Evolutionary conservation across 139 green algal genomes (phyloP).

Genomic region (Haematococcus sp.): DNA sequence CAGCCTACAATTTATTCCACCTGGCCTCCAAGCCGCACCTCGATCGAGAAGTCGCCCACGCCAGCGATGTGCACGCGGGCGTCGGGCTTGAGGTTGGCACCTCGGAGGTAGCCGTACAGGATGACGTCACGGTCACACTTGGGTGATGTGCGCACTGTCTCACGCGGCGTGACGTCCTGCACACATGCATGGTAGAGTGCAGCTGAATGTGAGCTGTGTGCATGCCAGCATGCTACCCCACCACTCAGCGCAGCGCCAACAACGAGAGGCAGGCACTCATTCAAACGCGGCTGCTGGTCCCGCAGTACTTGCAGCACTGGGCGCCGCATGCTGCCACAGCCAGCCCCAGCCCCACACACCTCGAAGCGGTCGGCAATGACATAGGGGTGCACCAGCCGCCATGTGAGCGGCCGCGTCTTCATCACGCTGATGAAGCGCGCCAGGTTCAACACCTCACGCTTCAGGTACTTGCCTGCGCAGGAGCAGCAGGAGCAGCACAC

Average conservation of each 20-base stretch:
- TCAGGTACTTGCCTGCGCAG: slow-evolving; percentile 43
- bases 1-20: too few species aligned
- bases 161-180: slow-evolving; percentile 87
- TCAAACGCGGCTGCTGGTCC: slow-evolving; percentile 3
- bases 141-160: slow-evolving; percentile 66
- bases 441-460: slow-evolving; percentile 85
- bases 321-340: too few species aligned
- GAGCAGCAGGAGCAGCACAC: not conserved
- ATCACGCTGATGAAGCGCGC: slow-evolving; percentile 91
- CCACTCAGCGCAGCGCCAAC: too few species aligned
- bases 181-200: too few species aligned
- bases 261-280: too few species aligned
- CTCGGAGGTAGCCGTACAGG: slow-evolving; percentile 93
- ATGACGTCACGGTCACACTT: slow-evolving; percentile 84
- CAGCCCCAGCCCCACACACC: slow-evolving; percentile 38
- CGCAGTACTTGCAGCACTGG: not conserved
- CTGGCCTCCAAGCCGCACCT: too few species aligned
- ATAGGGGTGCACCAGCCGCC: slow-evolving; percentile 88
- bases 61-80: slow-evolving; percentile 85
- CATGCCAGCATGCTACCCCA: too few species aligned
- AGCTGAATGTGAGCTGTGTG: not conserved
- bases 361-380: slow-evolving; percentile 86
- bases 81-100: slow-evolving; percentile 71
- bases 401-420: slow-evolving; percentile 93
- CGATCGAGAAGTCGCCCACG: slow-evolving; percentile 83